Base-by-base conservation (phyloP, 208 protist genomes). In the Crithidia bombi region DNA sequence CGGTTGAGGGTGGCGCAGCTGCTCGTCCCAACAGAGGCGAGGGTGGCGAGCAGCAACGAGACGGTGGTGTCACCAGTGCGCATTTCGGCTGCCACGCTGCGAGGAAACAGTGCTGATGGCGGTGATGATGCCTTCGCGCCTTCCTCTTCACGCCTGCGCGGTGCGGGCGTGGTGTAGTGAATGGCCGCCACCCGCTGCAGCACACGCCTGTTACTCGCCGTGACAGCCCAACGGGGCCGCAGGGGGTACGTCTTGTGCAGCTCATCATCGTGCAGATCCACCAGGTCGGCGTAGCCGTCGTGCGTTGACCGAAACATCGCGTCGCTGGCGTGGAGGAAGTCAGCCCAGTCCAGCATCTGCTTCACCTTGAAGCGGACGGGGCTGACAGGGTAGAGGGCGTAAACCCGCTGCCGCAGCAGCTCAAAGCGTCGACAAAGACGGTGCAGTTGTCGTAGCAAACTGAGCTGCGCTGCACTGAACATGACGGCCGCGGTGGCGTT, bases 351-450 rank as follows among this genome's bases (percentile, higher is more conserved):
- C 7, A 82, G 19, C 19, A 82, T 61, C 61, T 78, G 72, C 55
- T 73, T 72, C 44, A 82, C 71, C 47, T 82, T 76, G 54, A 78
- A 82, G 63, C 49, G 64, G 3, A 70, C 30, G 11, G 66, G 46
- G 32, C 47, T 72, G 10, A 65, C 44, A 7, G 70, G 46, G 38
- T 58, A 43, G 43, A 70, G 63, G 12, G 26, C 46, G 63, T 46
- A 70, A n/a, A 76, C 70, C 5, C 36, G 63, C 46, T 70, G 65
- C 26, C 65, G 65, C 32, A 71, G 65, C 57, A 71, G 11, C 14
- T 44, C 50, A 17, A 73, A 72, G 38, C 59, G 64, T 17, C 46
- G 19, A 30, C 73, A 78, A n/a, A 73, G 58, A 0, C 65, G 65
- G 43, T 67, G 57, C 65, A 72, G 33, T 65, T 72, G 73, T 38